Evolutionary conservation across 2,329 filamentous ascomycete genomes (phyloP), one percentile per base, ranked within the genome.

Genomic region (Shiraia sp.): DNA sequence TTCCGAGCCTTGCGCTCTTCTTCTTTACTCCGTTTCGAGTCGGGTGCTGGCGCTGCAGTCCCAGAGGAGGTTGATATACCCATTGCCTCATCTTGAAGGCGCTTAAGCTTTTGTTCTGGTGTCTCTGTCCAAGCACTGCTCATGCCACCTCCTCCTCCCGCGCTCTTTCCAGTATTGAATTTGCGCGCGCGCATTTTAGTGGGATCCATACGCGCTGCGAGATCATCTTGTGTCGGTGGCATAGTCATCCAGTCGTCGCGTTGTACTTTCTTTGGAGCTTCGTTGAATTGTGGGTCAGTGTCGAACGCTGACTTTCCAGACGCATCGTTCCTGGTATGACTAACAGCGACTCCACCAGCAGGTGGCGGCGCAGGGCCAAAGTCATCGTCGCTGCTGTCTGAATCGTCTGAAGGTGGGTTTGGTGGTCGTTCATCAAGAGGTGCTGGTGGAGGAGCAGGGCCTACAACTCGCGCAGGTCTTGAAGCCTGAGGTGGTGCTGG

Each of bases 71-170:
- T 71, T 13, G 73, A 72, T 2, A 91, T 81, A 0, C 91, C 91
- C 55, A 96, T 79, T 9, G 95, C 87, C 38, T 93, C 83, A 65
- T 95, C 84, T 56, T 87, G 85, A 15, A 96, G 72, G 27, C 89
- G 79, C 68, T 86, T 85, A 43, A 88, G 82, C 68, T 95, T 95
- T 70, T 96, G 81, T 65, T 92, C 88, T 0, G 90, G 88, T 7
- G 90, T 96, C 69, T 97, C 92, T 1, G 89, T 91, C 92, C 92
- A 97, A 30, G 92, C 82, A 34, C 52, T 61, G 15, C 82, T 83
- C 61, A 81, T 79, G 32, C 72, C 66, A n/a, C 64, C 64, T 4
- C 70, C 69, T 7, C 69, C 73, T 47, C 74, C 75, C 2, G 81
- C 76, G 3, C 79, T 75, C 59, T 82, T 84, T 4, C 83, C 81